Base-by-base conservation (phyloP, 1,284 basidiomycete species). In the Trametes pubescens region DNA sequence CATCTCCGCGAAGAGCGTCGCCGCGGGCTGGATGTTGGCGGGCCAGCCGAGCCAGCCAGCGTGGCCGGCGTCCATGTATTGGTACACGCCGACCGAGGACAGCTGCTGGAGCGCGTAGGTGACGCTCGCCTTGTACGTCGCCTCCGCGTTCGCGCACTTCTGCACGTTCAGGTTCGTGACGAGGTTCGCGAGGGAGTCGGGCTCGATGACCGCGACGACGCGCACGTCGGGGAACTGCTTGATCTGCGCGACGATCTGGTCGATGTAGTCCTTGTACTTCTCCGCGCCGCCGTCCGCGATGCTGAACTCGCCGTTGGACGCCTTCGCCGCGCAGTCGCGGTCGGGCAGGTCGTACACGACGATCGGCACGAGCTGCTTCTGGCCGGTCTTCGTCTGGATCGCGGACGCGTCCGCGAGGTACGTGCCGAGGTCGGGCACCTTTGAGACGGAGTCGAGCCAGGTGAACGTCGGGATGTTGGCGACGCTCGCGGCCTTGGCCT, bases 11-110 rank as follows among this genome's bases (percentile, higher is more conserved):
- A 87, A 88, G 64, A 88, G 78, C 66, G 81, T 76, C 38, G 86
- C 87, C 57, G 86, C 86, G 57, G 86, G 86, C 14, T 69, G 62
- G 73, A 88, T 76, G 78, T 89, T 89, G 52, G 86, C 86, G 65
- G 85, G 77, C 87, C 87, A 89, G 51, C 87, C 87, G 65, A 89
- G 81, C 87, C 87, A 90, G 67, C 86, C 87, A 54, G 86, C 86
- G 69, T 89, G 86, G 44, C 86, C 87, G 69, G 87, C 87, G 72
- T 88, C 86, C 64, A 87, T 78, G 77, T 88, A 87, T 77, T 79
- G 79, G 79, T 82, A 85, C 59, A 87, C 86, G 49, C 84, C 84
- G 59, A 85, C 81, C 47, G 80, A 70, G 68, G 82, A 80, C 66
- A 89, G 81, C 71, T 85, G 81, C 73, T 84, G 78, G 59, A 88